Evolutionary conservation across 306 rosid genomes (phyloP).

Genomic region (Sicyos baderoa): DNA sequence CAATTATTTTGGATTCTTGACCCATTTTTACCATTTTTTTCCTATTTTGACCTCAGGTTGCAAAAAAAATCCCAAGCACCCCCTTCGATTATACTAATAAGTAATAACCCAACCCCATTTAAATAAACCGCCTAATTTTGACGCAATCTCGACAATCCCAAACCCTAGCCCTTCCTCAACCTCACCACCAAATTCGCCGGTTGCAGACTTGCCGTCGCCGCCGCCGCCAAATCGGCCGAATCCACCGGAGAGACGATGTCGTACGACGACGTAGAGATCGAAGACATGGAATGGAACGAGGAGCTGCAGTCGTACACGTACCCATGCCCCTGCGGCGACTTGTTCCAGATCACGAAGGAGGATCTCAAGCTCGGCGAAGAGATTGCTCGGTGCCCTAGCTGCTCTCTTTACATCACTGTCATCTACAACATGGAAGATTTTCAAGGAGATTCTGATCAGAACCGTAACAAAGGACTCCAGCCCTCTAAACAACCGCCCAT

Average conservation of each 20-base stretch:
- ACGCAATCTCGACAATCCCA: not conserved
- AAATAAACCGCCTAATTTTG: not conserved
- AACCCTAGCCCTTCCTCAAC: not conserved
- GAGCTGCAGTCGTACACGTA: conserved; percentile 73
- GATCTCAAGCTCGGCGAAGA: conserved; percentile 85
- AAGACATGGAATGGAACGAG: conserved; percentile 95
- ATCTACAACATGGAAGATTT: conserved; percentile 81
- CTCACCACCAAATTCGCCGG: not conserved
- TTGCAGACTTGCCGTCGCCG: not conserved
- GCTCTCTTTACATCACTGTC: conserved; percentile 88
- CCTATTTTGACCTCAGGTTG: no score
- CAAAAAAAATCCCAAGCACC: no score
- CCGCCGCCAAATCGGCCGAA: not conserved
- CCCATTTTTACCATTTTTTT: no score
- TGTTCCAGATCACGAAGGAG: conserved; percentile 83
- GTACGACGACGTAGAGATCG: conserved; percentile 95
- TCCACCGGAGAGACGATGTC: conserved; percentile 43
- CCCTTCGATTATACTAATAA: no score
- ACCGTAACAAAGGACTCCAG: conserved; percentile 22
- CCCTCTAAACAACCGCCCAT: conserved; percentile 44
- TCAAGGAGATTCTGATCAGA: conserved; percentile 33
- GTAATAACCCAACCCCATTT: no score
- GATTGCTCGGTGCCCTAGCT: conserved; percentile 95
- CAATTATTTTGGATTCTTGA: no score
- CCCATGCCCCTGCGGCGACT: conserved; percentile 95